A percentile compares a stretch with the other conserved stretches of the same genome.
Evolutionary conservation across 352 stramenopile species (phyloP).

Genomic region (Pythium dissimile): DNA sequence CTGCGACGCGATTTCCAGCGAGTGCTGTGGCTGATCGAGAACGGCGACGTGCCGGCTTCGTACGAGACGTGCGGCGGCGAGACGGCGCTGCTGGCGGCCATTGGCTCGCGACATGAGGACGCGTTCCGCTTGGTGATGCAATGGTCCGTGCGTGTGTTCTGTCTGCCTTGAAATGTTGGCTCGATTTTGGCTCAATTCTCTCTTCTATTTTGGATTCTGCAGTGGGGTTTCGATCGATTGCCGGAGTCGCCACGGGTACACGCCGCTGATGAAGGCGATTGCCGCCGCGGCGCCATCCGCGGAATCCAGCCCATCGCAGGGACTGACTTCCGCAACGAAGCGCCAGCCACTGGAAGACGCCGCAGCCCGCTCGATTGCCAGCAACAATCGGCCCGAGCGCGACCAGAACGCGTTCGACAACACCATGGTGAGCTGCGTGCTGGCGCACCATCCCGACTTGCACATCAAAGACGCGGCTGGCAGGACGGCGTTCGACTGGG

Average conservation of each 20-base stretch:
- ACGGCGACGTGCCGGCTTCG: constrained; percentile 37
- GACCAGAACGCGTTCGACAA: constrained; percentile 42
- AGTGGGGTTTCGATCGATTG: constrained; percentile 59
- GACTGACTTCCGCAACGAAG: too few species aligned
- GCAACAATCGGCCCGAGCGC: constrained; percentile 17
- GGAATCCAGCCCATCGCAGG: background rate
- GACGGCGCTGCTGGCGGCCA: constrained; percentile 53
- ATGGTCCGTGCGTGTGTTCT: constrained; percentile 25
- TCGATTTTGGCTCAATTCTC: background rate
- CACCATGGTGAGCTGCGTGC: constrained; percentile 37
- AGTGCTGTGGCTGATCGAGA: constrained; percentile 72
- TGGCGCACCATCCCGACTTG: constrained; percentile 40
- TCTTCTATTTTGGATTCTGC: background rate
- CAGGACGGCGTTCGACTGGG: constrained; percentile 72
- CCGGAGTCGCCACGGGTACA: constrained; percentile 54
- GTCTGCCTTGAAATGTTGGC: background rate
- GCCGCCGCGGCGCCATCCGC: constrained; percentile 35
- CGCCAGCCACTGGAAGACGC: background rate
- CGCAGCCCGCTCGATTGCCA: too few species aligned
- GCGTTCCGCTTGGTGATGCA: constrained; percentile 41
- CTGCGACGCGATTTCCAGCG: constrained; percentile 51
- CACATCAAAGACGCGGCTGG: constrained; percentile 35
- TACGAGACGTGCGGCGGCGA: constrained; percentile 58
- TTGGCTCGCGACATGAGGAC: constrained; percentile 40
- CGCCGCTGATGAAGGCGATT: constrained; percentile 73